A percentile compares a stretch with the other conserved stretches of the same genome.
Evolutionary conservation across 805 yeast species (phyloP).

Genomic region (Pichia exigua): DNA sequence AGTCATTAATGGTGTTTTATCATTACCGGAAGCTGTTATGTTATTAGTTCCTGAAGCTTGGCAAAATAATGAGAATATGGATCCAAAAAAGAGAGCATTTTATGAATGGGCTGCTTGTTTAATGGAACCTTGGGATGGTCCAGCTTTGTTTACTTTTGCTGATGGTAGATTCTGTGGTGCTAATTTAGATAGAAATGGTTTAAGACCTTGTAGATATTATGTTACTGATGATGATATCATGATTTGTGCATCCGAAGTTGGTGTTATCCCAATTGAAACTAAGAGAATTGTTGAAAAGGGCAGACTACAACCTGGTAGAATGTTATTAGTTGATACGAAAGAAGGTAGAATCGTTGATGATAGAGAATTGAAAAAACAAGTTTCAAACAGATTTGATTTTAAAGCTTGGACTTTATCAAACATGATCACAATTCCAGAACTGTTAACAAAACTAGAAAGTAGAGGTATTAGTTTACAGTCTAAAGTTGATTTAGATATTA

Average conservation of each 20-base stretch:
- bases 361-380: conserved; percentile 71
- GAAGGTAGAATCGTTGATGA: conserved; percentile 92
- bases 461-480: conserved; percentile 27
- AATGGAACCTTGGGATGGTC: conserved; percentile 99
- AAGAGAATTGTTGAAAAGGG: conserved; percentile 83
- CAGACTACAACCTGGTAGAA: conserved; percentile 90
- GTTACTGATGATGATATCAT: conserved; percentile 90
- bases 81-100: conserved; percentile 86
- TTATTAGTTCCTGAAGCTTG: conserved; percentile 96
- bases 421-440: conserved; percentile 74
- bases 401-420: conserved; percentile 88
- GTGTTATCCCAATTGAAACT: conserved; percentile 86
- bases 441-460: conserved; percentile 49
- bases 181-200: conserved; percentile 91
- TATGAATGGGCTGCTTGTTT: conserved; percentile 99
- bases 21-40: conserved; percentile 97
- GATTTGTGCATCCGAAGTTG: conserved; percentile 98
- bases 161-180: conserved; percentile 99
- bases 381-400: conserved; percentile 81
- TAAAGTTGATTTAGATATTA: conserved; percentile 26
- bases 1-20: conserved; percentile 83
- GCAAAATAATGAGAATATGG: conserved; percentile 84
- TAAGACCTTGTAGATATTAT: conserved; percentile 97
- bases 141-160: conserved; percentile 92
- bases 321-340: conserved; percentile 90